phyloP scores from a whole-genome alignment of 192 early-diverging fungal species.

The Coemansia sp. region DNA sequence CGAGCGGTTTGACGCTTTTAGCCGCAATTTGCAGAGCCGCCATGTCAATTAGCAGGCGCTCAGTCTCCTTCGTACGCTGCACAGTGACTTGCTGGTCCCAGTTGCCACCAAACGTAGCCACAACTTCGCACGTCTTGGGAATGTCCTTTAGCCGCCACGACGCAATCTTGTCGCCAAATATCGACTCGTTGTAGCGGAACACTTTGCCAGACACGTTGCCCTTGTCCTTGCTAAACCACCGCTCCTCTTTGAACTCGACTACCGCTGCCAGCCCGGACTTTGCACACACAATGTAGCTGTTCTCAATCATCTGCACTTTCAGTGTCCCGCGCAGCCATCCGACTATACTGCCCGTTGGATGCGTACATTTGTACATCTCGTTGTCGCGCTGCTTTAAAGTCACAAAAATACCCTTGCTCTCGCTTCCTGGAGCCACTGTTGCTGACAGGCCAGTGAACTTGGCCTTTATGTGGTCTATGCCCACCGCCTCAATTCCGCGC shows the following conservation, averaged over 20 bases:
- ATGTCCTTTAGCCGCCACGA: conserved; percentile 59
- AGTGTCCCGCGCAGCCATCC: conserved; percentile 68
- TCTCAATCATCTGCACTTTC: conserved; percentile 62
- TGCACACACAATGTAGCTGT: conserved; percentile 62
- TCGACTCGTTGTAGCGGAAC: conserved; percentile 60
- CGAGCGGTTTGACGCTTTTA: conserved; percentile 59
- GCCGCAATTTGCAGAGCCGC: conserved; percentile 42
- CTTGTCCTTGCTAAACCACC: conserved; percentile 66
- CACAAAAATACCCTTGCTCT: conserved; percentile 67
- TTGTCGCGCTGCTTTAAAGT: conserved; percentile 57
- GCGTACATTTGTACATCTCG: conserved; percentile 67
- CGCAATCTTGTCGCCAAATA: conserved; percentile 22
- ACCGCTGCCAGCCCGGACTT: conserved; percentile 62
- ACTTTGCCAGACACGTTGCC: conserved; percentile 69
- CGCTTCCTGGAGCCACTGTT: conserved; percentile 65
- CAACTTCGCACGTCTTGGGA: conserved; percentile 50
- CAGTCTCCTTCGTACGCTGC: conserved; percentile 10
- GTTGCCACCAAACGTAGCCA: conserved; percentile 61
- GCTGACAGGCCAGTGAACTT: conserved; percentile 74
- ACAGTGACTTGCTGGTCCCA: conserved; percentile 66
- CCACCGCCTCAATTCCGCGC: conserved; percentile 61
- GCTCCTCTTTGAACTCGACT: conserved; percentile 73
- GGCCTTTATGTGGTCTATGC: conserved; percentile 71
- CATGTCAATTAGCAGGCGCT: conserved; percentile 58
- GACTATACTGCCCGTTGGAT: conserved; percentile 65